phyloP scores from a whole-genome alignment of 1,139 yeast genomes.

The Zhuliangozyma blackwelliae region DNA sequence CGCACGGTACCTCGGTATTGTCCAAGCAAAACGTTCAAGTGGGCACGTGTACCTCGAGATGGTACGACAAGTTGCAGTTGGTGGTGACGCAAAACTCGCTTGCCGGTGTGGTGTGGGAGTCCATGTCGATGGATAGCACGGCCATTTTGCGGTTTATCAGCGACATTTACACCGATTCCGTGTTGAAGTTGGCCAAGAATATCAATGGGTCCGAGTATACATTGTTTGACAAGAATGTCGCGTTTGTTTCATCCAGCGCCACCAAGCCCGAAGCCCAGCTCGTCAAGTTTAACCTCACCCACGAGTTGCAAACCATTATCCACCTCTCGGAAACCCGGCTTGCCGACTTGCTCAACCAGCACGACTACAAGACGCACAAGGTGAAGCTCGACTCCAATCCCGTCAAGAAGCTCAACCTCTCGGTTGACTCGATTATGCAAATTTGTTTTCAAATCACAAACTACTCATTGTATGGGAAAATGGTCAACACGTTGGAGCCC shows the following conservation, averaged over 20 bases:
- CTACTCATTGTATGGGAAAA: slow-evolving; percentile 67
- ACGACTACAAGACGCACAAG: slow-evolving; percentile 48
- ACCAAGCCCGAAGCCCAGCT: slow-evolving; percentile 40
- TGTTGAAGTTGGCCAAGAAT: slow-evolving; percentile 64
- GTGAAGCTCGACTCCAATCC: slow-evolving; percentile 43
- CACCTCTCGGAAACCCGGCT: slow-evolving; percentile 73
- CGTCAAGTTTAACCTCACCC: slow-evolving; percentile 49
- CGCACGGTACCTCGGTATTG: slow-evolving; percentile 62
- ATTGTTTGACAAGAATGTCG: slow-evolving; percentile 44
- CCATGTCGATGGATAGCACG: slow-evolving; percentile 76
- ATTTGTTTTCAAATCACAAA: slow-evolving; percentile 65
- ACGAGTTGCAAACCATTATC: slow-evolving; percentile 42
- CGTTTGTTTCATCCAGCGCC: slow-evolving; percentile 33
- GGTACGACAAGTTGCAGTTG: slow-evolving; percentile 75
- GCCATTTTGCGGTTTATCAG: slow-evolving; percentile 69
- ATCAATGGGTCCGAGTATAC: slow-evolving; percentile 71
- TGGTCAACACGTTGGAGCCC: slow-evolving; percentile 67
- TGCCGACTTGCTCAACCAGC: slow-evolving; percentile 71
- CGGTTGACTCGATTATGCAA: slow-evolving; percentile 66
- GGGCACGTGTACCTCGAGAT: slow-evolving; percentile 74
- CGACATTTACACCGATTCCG: slow-evolving; percentile 72
- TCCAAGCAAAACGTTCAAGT: slow-evolving; percentile 55
- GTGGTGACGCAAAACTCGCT: slow-evolving; percentile 66
- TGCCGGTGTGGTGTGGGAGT: slow-evolving; percentile 74
- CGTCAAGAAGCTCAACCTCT: slow-evolving; percentile 47